Evolutionary conservation across 352 stramenopile genomes (phyloP), one percentile per base, ranked within the genome.

Genomic region (Phytophthora chlamydospora): DNA sequence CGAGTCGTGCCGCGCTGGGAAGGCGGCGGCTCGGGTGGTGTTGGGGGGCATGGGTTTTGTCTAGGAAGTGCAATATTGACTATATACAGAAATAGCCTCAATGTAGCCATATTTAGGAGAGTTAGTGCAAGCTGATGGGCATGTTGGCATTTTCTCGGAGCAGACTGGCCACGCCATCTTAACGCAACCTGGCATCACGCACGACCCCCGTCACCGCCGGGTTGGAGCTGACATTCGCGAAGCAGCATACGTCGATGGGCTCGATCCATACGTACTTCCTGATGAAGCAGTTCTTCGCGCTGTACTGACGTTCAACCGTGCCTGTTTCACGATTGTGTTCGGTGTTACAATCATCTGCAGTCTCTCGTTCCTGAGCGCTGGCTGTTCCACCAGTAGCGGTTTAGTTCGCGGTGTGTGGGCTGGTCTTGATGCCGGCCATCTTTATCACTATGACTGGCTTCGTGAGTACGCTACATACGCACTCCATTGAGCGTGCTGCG

Each of bases 381-480:
- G 60, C 46, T 66, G 60, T 42, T 49, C 58, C 32, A 50, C 58
- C 40, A 60, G 55, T 33, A 52, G 33, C 21, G 58, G 58, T 13
- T n/a, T 60, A 10, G 43, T 49, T 3, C 40, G 40, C n/a, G 48
- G 58, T 11, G 49, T 59, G 35, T n/a, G 53, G 49, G 34, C 66
- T 93, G 8, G 81, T 94, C 19, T 97, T 91, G 62, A 71, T 87
- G 12, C 73, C 78, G 5, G 81, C 85, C 6, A 35, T 90, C 41
- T 96, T 96, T 50, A 74, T 88, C 16, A 68, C 63, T 31, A 71
- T 91, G 35, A 80, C 86, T n/a, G 74, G 68, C 39, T 80, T 94
- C 44, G 71, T 90, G 36, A 80, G 63, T 0, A 73, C 83, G 4
- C 57, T 47, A 42, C 63, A 40, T n/a, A 27, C 54, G 27, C 38